phyloP scores from a whole-genome alignment of 306 rosid genomes.

The Sesbania bispinosa region DNA sequence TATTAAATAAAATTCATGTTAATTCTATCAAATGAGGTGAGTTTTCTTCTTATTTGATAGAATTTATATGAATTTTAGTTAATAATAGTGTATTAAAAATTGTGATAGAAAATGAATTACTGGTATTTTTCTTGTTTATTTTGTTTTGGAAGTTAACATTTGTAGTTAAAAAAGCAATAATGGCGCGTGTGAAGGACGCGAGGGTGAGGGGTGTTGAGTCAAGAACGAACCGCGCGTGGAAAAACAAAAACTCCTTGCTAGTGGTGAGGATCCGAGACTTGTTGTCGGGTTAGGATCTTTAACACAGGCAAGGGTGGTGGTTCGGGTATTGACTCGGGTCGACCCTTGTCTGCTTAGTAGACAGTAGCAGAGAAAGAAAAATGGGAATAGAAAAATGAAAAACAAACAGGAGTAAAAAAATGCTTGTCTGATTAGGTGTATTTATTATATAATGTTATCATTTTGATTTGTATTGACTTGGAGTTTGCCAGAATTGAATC shows the following conservation, averaged over 20 bases:
- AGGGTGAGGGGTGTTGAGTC: conserved; percentile 75
- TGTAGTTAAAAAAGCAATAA: not conserved
- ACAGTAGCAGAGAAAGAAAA: not conserved
- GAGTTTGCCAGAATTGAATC: conserved; percentile 2
- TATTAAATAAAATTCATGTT: too few relatives aligned
- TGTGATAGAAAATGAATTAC: too few relatives aligned
- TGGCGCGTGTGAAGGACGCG: conserved; percentile 30
- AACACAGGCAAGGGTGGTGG: conserved; percentile 71
- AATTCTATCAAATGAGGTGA: too few relatives aligned
- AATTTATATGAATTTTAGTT: too few relatives aligned
- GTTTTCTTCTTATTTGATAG: too few relatives aligned
- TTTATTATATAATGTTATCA: not conserved
- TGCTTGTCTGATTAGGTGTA: not conserved
- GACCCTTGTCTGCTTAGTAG: conserved; percentile 41
- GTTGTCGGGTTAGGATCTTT: conserved; percentile 31
- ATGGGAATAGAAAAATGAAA: not conserved
- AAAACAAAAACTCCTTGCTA: conserved; percentile 44
- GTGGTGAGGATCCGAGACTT: conserved; percentile 46
- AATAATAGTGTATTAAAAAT: too few relatives aligned
- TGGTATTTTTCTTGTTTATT: too few relatives aligned
- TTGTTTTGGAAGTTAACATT: not conserved
- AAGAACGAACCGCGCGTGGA: conserved; percentile 96
- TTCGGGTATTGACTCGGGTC: conserved; percentile 99
- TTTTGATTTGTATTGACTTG: not conserved
- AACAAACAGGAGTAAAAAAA: not conserved